phyloP scores from a whole-genome alignment of 129 eudicot genomes.

The sunflower (Helianthus annuus) region HanXRQr2.0-SUNRISE NC_035441.2:147595903-147596402 shows the following conservation, averaged over 20 bases:
- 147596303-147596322: constrained; percentile 59
- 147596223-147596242: constrained; percentile 20
- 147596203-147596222: constrained; percentile 25
- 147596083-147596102: neutral
- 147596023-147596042: constrained; percentile 14
- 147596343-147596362: neutral
- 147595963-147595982: constrained; percentile 37
- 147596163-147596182: constrained; percentile 38
- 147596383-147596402: constrained; percentile 2
- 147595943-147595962: constrained; percentile 43
- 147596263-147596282: constrained; percentile 70
- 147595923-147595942: constrained; percentile 23
- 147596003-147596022: constrained; percentile 38
- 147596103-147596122: constrained; percentile 26
- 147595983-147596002: constrained; percentile 32
- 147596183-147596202: constrained; percentile 14
- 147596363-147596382: neutral
- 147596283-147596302: constrained; percentile 76
- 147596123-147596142: constrained; percentile 23
- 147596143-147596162: constrained; percentile 33
- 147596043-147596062: constrained; percentile 5
- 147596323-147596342: constrained; percentile 2
- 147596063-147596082: constrained; percentile 6
- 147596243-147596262: constrained; percentile 63
- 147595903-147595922: constrained; percentile 41